Conservation (phyloP, 176 grass and related monocot species). For the Avena insularis region DNA sequence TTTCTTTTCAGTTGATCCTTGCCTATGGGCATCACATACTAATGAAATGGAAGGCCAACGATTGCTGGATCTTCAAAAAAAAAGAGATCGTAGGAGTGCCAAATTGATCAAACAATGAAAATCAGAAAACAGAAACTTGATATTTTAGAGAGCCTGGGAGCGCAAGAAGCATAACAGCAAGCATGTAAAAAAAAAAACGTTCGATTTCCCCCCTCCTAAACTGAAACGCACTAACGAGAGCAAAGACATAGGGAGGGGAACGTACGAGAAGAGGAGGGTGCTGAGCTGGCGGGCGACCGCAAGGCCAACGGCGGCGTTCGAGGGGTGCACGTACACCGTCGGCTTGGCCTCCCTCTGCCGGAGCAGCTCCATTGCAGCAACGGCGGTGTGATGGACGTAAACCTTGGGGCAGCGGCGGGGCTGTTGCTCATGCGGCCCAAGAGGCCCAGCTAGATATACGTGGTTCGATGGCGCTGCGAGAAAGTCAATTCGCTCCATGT, state of each 20-base stretch:
- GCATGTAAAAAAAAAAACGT: neutral
- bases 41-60: no score
- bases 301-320: constrained; percentile 37
- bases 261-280: constrained; percentile 80
- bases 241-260: neutral
- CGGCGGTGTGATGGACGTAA: neutral
- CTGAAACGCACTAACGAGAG: neutral
- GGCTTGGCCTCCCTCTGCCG: constrained; percentile 45
- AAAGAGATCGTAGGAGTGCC: neutral
- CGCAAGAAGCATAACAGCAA: neutral
- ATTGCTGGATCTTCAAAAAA: no score
- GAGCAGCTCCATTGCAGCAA: constrained; percentile 62
- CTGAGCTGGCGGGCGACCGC: constrained; percentile 81
- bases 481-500: no score
- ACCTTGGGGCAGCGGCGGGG: no score
- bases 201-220: neutral
- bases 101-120: neutral
- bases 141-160: neutral
- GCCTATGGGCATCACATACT: no score
- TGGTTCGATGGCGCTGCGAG: no score
- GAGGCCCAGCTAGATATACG: no score
- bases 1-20: no score
- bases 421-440: no score
- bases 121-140: neutral
- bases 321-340: constrained; percentile 81